Evolutionary conservation across 2,329 filamentous ascomycete genomes (phyloP).

Genomic region (Chaetothyriales sp.): DNA sequence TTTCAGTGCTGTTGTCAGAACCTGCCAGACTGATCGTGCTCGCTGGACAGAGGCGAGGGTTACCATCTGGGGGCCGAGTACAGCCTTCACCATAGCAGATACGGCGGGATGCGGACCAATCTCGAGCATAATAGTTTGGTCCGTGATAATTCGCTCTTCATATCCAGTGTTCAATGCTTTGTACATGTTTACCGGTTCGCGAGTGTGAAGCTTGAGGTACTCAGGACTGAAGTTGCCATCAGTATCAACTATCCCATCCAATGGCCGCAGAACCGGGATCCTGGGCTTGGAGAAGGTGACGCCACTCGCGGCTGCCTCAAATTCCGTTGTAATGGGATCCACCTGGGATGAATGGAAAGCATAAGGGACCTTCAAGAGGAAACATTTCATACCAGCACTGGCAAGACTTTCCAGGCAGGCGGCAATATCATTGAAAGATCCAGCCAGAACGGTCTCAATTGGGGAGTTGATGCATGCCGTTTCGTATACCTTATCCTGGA

Average conservation of each 20-base stretch:
- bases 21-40: slow-evolving; percentile 31
- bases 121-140: slow-evolving; percentile 29
- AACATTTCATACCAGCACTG: slow-evolving; percentile 27
- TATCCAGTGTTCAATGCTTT: slow-evolving; percentile 28
- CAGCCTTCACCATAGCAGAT: slow-evolving; percentile 30
- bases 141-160: slow-evolving; percentile 21
- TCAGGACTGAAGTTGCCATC: slow-evolving; percentile 24
- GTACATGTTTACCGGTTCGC: slow-evolving; percentile 36
- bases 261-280: slow-evolving; percentile 33
- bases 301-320: slow-evolving; percentile 25
- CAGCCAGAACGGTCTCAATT: slow-evolving; percentile 30
- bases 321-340: slow-evolving; percentile 31
- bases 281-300: slow-evolving; percentile 28
- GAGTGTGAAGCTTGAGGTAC: slow-evolving; percentile 30
- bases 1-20: slow-evolving; percentile 25
- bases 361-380: slow-evolving; percentile 31
- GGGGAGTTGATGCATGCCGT: slow-evolving; percentile 32
- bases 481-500: slow-evolving; percentile 16
- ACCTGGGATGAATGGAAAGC: slow-evolving; percentile 36
- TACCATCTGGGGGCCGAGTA: slow-evolving; percentile 18
- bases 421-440: slow-evolving; percentile 25
- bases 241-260: slow-evolving; percentile 29
- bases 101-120: slow-evolving; percentile 38
- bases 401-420: slow-evolving; percentile 23
- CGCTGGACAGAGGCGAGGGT: slow-evolving; percentile 28